Conservation (phyloP, 352 stramenopile genomes). For the Peronospora farinosa region DNA sequence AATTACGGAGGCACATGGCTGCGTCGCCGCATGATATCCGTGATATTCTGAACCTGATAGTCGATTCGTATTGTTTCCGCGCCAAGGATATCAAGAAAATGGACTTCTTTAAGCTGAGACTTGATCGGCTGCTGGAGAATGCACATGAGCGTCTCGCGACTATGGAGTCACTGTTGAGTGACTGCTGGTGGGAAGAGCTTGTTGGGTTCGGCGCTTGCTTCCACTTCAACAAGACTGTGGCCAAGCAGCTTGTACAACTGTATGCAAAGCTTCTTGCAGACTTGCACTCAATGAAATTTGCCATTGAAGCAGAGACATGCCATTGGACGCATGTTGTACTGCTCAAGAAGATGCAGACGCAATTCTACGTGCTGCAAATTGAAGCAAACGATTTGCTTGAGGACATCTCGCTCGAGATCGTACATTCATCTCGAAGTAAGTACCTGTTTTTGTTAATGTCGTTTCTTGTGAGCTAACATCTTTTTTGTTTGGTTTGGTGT, state of each 20-base stretch:
- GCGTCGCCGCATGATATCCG: conserved; percentile 51
- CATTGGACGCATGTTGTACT: conserved; percentile 53
- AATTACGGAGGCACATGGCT: conserved; percentile 42
- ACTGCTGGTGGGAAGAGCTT: conserved; percentile 79
- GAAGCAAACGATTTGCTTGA: conserved; percentile 62
- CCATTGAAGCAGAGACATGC: conserved; percentile 59
- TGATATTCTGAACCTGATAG: conserved; percentile 73
- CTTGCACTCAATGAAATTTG: conserved; percentile 65
- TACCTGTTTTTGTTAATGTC: not conserved
- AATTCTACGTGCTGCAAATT: conserved; percentile 61
- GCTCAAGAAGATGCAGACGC: conserved; percentile 57
- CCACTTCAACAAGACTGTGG: conserved; percentile 65
- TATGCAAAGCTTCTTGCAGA: conserved; percentile 53
- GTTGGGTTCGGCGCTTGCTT: conserved; percentile 46
- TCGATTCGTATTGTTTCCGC: conserved; percentile 80
- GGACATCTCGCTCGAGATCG: conserved; percentile 47
- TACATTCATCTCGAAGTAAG: conserved; percentile 26
- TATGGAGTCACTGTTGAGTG: too few species aligned
- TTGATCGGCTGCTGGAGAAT: too few species aligned
- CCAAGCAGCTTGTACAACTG: conserved; percentile 62
- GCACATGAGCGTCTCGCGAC: too few species aligned
- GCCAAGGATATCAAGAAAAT: too few species aligned
- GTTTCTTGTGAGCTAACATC: conserved; percentile 4
- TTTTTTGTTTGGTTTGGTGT: too few species aligned
- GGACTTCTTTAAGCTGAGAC: too few species aligned